Evolutionary conservation across 2,329 filamentous ascomycete genomes (phyloP).

Genomic region (Aulographum hederae): DNA sequence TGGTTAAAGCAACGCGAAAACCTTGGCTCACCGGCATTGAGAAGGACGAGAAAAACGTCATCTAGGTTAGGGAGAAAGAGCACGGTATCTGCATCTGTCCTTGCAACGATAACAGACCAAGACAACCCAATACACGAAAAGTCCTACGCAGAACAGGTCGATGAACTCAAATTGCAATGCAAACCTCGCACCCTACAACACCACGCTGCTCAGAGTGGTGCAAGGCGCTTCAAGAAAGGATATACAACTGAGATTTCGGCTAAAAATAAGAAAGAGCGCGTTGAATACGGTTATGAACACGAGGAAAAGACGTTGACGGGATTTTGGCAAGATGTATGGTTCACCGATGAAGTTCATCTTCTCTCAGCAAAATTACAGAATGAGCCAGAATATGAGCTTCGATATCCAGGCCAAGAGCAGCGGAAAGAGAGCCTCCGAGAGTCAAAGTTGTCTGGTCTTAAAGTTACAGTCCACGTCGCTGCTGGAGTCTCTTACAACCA

Average conservation of each 20-base stretch:
- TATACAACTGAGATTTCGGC: background rate
- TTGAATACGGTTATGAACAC: background rate
- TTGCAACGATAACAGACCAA: no score
- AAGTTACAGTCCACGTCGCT: background rate
- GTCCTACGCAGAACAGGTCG: no score
- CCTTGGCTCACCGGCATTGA: background rate
- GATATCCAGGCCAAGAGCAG: background rate
- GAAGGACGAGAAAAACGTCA: background rate
- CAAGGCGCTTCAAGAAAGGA: background rate
- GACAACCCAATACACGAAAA: no score
- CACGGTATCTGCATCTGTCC: no score
- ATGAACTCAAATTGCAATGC: no score
- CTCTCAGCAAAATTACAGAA: background rate
- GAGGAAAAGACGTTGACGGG: background rate
- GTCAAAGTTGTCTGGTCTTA: background rate
- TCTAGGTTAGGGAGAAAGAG: no score
- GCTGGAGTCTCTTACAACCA: no score
- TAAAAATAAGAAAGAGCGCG: background rate
- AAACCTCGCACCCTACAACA: no score
- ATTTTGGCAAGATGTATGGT: background rate
- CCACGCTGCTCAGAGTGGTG: no score
- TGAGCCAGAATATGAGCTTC: background rate
- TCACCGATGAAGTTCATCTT: background rate
- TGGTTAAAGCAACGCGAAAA: background rate
- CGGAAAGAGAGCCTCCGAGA: background rate